Evolutionary conservation across 2,329 filamentous ascomycete genomes (phyloP), one percentile per base, ranked within the genome.

Genomic region (Talaromyces sp.): DNA sequence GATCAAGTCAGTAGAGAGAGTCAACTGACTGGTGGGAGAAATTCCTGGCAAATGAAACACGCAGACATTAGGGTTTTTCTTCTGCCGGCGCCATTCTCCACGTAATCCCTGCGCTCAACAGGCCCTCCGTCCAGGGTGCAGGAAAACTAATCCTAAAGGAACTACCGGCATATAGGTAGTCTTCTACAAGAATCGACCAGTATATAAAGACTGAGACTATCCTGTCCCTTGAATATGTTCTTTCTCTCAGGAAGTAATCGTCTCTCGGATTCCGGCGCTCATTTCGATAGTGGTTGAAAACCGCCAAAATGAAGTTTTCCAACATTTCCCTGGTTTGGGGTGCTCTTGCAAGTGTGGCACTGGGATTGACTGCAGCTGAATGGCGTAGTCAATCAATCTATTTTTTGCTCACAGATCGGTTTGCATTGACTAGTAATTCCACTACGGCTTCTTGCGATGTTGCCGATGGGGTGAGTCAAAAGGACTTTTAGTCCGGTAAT

Each of bases 331-430:
- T 57, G n/a, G 37, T 47, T 3, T 63, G 60, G 47, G 27, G 60
- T n/a, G 24, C 37, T 43, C n/a, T 63, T 63, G 60, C 50, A 1
- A 50, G 48, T 14, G 31, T 57, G 31, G 24, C 60, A 54, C 50
- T 63, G 7, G 60, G 48, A 24, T 54, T 63, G n/a, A 43, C 48
- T n/a, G 48, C 60, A 7, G 39, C 31, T n/a, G 66, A 77, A 66
- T 81, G 79, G 80, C 75, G 76, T 24, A 71, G 71, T n/a, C 79
- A 78, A 64, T 81, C 79, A 2, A 79, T 82, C 61, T 82, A 82
- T 62, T 80, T 81, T 65, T 69, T 82, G 61, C 67, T 81, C 41
- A 82, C 79, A 2, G 80, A 82, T 71, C 76, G 79, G 9, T 81
- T 81, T 66, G 77, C 74, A 4, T 72, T 75, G 19, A 77, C 77